Evolutionary conservation across 495 filamentous ascomycete genomes (phyloP).

Genomic region (Xylaria intraflava): DNA sequence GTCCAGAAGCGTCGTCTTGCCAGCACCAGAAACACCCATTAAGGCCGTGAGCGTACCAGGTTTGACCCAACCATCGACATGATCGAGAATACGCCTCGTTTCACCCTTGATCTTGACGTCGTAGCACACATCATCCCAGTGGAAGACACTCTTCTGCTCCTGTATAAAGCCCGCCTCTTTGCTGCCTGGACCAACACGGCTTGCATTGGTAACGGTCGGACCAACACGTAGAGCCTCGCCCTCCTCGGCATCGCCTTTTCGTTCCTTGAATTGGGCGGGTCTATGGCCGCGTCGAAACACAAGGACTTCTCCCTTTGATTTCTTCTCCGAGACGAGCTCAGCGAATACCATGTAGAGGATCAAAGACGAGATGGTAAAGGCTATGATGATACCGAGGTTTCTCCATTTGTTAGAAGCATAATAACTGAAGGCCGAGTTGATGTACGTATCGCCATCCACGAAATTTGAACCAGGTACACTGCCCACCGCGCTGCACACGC

Average conservation of each 20-base stretch:
- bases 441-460: constrained; percentile 62
- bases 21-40: constrained; percentile 71
- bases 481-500: constrained; percentile 58
- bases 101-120: constrained; percentile 83
- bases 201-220: constrained; percentile 32
- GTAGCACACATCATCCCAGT: constrained; percentile 81
- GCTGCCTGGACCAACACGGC: constrained; percentile 37
- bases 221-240: constrained; percentile 39
- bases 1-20: constrained; percentile 69
- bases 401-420: constrained; percentile 61
- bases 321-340: constrained; percentile 68
- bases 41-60: constrained; percentile 86
- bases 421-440: constrained; percentile 56
- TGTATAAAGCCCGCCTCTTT: constrained; percentile 45
- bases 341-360: constrained; percentile 60
- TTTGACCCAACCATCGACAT: constrained; percentile 87
- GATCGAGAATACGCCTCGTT: constrained; percentile 66
- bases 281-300: constrained; percentile 75
- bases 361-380: constrained; percentile 63
- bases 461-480: constrained; percentile 48
- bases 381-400: constrained; percentile 75
- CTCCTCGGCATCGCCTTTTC: constrained; percentile 47
- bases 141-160: constrained; percentile 63
- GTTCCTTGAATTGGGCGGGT: constrained; percentile 50
- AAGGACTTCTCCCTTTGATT: constrained; percentile 83